Evolutionary conservation across 768 basidiomycete species (phyloP), one percentile per base, ranked within the genome.

Genomic region (Pleurotus djamor): DNA sequence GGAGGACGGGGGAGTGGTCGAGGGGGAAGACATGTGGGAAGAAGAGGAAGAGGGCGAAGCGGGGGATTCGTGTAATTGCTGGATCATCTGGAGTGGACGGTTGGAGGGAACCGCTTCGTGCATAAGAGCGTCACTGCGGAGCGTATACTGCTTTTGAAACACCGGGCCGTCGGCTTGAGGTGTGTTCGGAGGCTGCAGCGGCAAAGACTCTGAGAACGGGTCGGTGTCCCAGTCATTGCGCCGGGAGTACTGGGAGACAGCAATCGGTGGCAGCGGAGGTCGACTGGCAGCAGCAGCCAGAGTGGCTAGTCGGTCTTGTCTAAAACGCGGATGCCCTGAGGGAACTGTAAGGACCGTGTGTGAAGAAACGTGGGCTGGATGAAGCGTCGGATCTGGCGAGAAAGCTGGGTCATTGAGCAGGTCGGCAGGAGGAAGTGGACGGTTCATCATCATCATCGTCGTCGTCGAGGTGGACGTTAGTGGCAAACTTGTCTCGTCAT

Each of bases 341-440:
- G 54, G 54, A 16, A 56, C n/a, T 10, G 33, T 16, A 28, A 28
- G 21, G 21, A 28, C 21, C 21, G 21, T 28, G 21, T 28, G 21
- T 28, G 21, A 28, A 28, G 21, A 28, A 28, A 28, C 21, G 21
- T 28, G 21, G 21, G 21, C 21, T 28, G 83, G 85, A 69, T 87
- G 74, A 4, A 74, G 65, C 56, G 72, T 73, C 14, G 84, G 85
- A 71, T 85, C 79, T 55, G 78, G 63, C 62, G 84, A 85, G 74
- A 86, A 86, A 0, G 85, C 85, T 52, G 83, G 85, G 64, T 83
- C 82, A 65, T 81, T 75, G 55, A 77, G 74, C 3, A 79, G 28
- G 72, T 61, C 66, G 55, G 61, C 16, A 28, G 21, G 3, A 3
- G 73, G 52, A 64, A 69, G 52, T 65, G 70, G 68, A 58, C 41